These are phyloP conservation scores for Cinnamomum micranthum DNA, from an alignment of 164 flowering plant species.

Conservation along the genomic window DNA sequence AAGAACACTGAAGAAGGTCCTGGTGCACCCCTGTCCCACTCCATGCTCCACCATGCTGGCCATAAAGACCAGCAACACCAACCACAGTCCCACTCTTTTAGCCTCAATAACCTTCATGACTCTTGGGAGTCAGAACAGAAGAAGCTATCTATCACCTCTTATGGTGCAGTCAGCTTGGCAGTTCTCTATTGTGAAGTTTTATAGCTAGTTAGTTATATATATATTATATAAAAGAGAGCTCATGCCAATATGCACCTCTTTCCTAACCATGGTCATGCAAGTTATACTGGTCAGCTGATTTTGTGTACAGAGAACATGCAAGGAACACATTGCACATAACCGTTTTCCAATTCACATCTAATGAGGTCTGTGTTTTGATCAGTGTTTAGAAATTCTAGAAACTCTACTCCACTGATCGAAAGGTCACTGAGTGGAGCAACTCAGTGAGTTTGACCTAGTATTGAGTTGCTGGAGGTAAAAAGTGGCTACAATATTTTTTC, in stretches of 20 bases:
- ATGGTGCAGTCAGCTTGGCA: neutral
- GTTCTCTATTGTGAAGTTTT: neutral
- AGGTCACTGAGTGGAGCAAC: too few species aligned
- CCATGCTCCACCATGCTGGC: conserved; percentile 10
- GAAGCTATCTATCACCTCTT: neutral
- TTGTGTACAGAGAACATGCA: neutral
- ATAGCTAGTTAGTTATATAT: neutral
- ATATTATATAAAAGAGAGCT: conserved; percentile 8
- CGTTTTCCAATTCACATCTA: too few species aligned
- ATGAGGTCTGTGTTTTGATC: too few species aligned
- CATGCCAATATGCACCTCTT: conserved; percentile 10
- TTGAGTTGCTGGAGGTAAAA: too few species aligned
- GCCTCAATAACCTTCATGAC: neutral
- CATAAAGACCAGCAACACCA: conserved; percentile 21
- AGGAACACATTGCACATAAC: conserved; percentile 2
- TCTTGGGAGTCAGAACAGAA: neutral
- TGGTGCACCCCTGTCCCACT: conserved; percentile 38
- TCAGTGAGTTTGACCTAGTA: too few species aligned
- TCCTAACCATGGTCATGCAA: conserved; percentile 32
- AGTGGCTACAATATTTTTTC: too few species aligned
- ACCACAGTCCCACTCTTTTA: neutral
- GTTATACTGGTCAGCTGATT: conserved; percentile 3
- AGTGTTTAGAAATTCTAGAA: too few species aligned
- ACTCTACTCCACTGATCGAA: too few species aligned
- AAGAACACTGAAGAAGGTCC: conserved; percentile 64